Base-by-base conservation (phyloP, 2,329 filamentous ascomycete species). In the Colletotrichum sp. region DNA sequence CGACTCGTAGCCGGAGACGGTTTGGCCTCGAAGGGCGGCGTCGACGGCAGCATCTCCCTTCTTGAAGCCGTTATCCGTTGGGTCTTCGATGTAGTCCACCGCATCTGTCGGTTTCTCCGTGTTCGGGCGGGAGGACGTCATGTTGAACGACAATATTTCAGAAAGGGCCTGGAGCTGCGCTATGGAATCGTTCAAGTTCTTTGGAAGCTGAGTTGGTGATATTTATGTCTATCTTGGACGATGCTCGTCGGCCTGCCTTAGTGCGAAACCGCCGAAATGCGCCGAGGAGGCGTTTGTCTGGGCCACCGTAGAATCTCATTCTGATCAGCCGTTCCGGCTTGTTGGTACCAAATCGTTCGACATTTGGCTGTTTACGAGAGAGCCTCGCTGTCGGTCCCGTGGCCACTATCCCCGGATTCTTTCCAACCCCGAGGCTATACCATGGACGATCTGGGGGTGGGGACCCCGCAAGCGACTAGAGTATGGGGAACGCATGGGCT, bases 1-100 rank as follows among this genome's bases (percentile, higher is more conserved):
- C 5, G 71, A 77, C 71, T 82, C 80, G n/a, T 81, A 82, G 4
- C 80, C 81, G 2, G 81, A 73, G n/a, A 74, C 66, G 9, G 75
- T 77, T 64, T 82, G 81, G 32, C 81, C 81, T 34, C 58, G 24
- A 9, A 71, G 67, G 9, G 76, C 77, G 3, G 80, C 80, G 15
- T 80, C 77, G 15, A 70, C 66, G 26, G 72, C 73, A 16, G 65
- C 65, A 28, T 67, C 65, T n/a, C 65, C 30, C 18, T 66, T 43
- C 18, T 56, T 43, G 15, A 67, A 4, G 8, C 30, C 58, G 13
- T 61, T n/a, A 3, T 61, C 30, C 10, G 8, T 36, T n/a, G 58
- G 58, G 32, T 61, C 58, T 21, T 61, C 58, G 58, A 61, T 30
- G 28, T 61, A 32, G 18, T 32, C 58, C 13, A 34, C 28, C 0